Percentiles rank a stretch among this genome's conserved stretches.
Conservation (phyloP, 2,329 filamentous ascomycete species). For the Camillea tinctor region DNA sequence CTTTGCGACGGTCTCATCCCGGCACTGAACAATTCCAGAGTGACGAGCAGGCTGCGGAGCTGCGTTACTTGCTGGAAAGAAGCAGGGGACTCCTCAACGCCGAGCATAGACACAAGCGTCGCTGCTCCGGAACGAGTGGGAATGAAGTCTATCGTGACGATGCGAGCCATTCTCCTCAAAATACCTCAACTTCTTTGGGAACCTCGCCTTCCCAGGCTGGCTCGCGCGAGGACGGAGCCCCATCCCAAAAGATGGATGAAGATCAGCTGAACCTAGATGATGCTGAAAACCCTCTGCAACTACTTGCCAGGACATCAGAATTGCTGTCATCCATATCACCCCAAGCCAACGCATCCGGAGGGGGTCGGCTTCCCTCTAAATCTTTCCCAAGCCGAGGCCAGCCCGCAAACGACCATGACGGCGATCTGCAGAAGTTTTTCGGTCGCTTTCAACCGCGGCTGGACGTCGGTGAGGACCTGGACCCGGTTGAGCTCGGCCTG, state of each 20-base stretch:
- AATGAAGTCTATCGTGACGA: constrained; percentile 20
- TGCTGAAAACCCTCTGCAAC: constrained; percentile 71
- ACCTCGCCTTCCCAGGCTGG: constrained; percentile 30
- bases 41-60: constrained; percentile 42
- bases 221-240: constrained; percentile 24
- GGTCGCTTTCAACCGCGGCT: constrained; percentile 61
- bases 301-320: constrained; percentile 71
- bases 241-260: constrained; percentile 41
- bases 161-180: constrained; percentile 27
- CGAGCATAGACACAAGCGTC: constrained; percentile 19
- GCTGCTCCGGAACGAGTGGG: constrained; percentile 20
- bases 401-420: constrained; percentile 40
- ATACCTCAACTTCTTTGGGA: constrained; percentile 27
- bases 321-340: constrained; percentile 43
- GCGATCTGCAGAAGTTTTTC: constrained; percentile 64
- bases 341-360: constrained; percentile 20
- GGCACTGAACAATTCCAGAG: constrained; percentile 38
- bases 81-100: constrained; percentile 41
- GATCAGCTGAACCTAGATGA: constrained; percentile 57
- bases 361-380: constrained; percentile 19
- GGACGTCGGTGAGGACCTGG: constrained; percentile 62
- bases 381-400: constrained; percentile 28
- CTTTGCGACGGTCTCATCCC: constrained; percentile 55
- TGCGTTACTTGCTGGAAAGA: constrained; percentile 51
- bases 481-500: constrained; percentile 69